Evolutionary conservation across 176 grass and related monocot species (phyloP).

Genomic region (Thalia dealbata): DNA sequence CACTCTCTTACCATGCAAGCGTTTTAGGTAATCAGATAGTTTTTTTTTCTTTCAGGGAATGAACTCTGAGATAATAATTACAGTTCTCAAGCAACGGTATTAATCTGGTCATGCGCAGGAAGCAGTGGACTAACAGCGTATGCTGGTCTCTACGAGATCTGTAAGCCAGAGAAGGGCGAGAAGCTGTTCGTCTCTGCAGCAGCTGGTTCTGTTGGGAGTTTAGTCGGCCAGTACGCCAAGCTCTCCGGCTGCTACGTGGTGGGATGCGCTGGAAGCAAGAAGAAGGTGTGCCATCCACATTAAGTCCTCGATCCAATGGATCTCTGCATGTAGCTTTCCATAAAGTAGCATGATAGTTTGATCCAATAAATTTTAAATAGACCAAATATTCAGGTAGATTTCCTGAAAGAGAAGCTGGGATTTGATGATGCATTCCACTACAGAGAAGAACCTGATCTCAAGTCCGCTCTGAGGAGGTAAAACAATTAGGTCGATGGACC

Average conservation of each 20-base stretch:
- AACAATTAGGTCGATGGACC: too few relatives aligned
- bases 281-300: too few relatives aligned
- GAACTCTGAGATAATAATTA: too few relatives aligned
- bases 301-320: too few relatives aligned
- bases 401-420: background rate
- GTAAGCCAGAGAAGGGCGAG: conserved; percentile 2
- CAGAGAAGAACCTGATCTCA: conserved; percentile 2
- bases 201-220: conserved; percentile 10
- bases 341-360: too few relatives aligned
- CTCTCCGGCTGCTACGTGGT: background rate
- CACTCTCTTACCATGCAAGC: conserved; percentile 22
- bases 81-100: too few relatives aligned
- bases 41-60: too few relatives aligned
- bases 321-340: too few relatives aligned
- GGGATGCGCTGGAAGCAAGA: conserved; percentile 1
- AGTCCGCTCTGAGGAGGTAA: conserved; percentile 1
- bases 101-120: too few relatives aligned
- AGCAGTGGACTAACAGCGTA: conserved; percentile 30
- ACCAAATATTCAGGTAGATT: too few relatives aligned
- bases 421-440: conserved; percentile 9
- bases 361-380: too few relatives aligned
- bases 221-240: conserved; percentile 6
- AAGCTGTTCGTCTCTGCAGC: conserved; percentile 7
- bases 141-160: background rate
- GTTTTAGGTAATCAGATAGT: conserved; percentile 4